Evolutionary conservation across 2,329 filamentous ascomycete genomes (phyloP).

Genomic region (Alternaria rosae): DNA sequence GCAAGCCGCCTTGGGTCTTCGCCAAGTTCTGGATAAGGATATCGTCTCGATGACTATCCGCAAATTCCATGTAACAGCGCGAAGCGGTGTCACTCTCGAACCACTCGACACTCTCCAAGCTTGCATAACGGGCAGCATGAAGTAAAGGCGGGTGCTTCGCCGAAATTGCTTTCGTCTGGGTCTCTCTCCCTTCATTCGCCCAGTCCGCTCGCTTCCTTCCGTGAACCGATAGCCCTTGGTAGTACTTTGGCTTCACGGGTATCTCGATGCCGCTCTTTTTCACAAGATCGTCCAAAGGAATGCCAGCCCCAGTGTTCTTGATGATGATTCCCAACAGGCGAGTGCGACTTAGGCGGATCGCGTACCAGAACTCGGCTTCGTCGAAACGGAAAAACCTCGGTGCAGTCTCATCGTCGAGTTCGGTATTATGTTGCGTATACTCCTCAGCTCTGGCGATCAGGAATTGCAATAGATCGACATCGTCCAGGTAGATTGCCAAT

Average conservation of each 20-base stretch:
- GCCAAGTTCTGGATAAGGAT: slow-evolving; percentile 68
- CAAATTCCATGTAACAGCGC: slow-evolving; percentile 73
- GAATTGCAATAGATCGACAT: slow-evolving; percentile 25
- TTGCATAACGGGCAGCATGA: slow-evolving; percentile 64
- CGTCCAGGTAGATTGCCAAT: slow-evolving; percentile 38
- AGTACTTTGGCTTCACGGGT: slow-evolving; percentile 72
- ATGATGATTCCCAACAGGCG: slow-evolving; percentile 71
- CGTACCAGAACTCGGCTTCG: slow-evolving; percentile 34
- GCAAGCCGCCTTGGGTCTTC: slow-evolving; percentile 67
- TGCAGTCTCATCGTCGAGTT: slow-evolving; percentile 3
- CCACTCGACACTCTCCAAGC: slow-evolving; percentile 76
- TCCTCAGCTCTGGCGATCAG: slow-evolving; percentile 27
- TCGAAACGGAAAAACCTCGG: slow-evolving; percentile 20
- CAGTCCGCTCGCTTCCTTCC: slow-evolving; percentile 78
- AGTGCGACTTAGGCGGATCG: slow-evolving; percentile 58
- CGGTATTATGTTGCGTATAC: slow-evolving; percentile 15
- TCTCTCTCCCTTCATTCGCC: slow-evolving; percentile 53
- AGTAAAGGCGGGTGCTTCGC: slow-evolving; percentile 63
- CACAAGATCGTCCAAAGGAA: slow-evolving; percentile 72
- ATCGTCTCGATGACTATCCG: slow-evolving; percentile 67
- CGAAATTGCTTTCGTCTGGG: slow-evolving; percentile 2
- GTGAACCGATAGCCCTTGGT: slow-evolving; percentile 71
- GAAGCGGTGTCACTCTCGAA: slow-evolving; percentile 75
- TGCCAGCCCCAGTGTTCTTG: slow-evolving; percentile 69
- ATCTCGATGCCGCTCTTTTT: slow-evolving; percentile 70